Evolutionary conservation across 495 filamentous ascomycete species (phyloP), one percentile per base, ranked within the genome.

Genomic region (Aspergillus taichungensis): DNA sequence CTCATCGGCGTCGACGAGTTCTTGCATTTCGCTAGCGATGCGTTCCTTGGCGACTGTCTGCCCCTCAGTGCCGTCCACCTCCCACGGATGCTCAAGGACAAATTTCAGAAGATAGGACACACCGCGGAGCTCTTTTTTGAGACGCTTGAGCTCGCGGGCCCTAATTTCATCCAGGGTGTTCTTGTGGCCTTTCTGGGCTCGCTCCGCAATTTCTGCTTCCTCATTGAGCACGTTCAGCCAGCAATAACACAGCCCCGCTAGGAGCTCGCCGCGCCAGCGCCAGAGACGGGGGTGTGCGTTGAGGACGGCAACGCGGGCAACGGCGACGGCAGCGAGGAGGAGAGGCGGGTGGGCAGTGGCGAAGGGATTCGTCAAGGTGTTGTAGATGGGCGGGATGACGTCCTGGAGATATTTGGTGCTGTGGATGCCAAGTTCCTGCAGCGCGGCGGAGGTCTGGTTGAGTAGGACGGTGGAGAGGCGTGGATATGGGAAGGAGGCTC

Each of bases 331-430:
- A 0, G 73, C 64, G 2, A 67, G 36, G 0, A 94, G 64, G 0
- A 85, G 62, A 3, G 69, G 61, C 0, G 75, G 72, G 39, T 77
- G 62, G 3, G 76, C 72, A 0, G 73, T 72, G 2, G 75, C 80
- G 50, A 95, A 87, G 1, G 88, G 86, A 41, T 84, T 81, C 0
- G 73, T 61, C 13, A 96, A 63, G 7, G 84, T 78, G 32, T 62
- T 63, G 9, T 77, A 78, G 5, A 94, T 54, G 33, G 89, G 61
- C 0, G 86, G 84, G 5, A 94, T 59, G 13, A 91, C 52, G 34
- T 83, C 75, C 71, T 85, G 62, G 11, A 96, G 74, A 56, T 95
- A 84, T 52, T 86, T 86, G 6, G 82, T 82, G 2, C 78, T 68
- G 55, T 82, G 72, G 33, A 94, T 74, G 11, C 77, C 82, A 55